Conservation (phyloP, 2,329 filamentous ascomycete genomes). For the Botrytis porri region DNA sequence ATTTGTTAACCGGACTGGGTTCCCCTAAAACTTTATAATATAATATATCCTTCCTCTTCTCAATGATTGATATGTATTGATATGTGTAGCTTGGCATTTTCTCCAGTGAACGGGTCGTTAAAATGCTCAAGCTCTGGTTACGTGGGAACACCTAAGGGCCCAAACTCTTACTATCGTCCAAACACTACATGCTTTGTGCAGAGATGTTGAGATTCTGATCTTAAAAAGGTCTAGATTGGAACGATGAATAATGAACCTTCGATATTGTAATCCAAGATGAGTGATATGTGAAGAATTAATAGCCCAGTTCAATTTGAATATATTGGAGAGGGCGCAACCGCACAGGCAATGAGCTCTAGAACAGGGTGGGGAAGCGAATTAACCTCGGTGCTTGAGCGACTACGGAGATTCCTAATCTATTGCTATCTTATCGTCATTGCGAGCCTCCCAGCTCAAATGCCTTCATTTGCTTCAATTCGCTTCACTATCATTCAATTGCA, state of each 20-base stretch:
- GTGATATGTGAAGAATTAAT: not conserved
- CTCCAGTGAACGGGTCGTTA: not conserved
- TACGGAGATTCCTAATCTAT: not conserved
- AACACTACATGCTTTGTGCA: not conserved
- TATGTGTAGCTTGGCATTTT: not conserved
- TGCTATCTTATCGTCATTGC: not conserved
- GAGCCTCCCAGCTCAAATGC: not conserved
- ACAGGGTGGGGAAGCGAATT: not conserved
- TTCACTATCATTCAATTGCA: not conserved
- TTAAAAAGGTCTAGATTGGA: not conserved
- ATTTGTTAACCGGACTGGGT: not conserved
- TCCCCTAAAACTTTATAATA: not conserved
- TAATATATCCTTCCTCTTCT: not conserved
- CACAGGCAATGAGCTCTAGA: not conserved
- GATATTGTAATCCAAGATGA: not conserved
- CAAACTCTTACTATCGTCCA: not conserved
- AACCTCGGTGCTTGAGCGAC: not conserved
- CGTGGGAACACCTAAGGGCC: not conserved
- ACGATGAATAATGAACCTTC: not conserved
- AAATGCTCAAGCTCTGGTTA: not conserved
- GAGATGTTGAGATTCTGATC: not conserved
- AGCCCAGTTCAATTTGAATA: not conserved
- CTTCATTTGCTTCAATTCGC: not conserved
- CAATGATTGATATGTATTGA: not conserved
- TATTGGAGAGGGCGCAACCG: not conserved